phyloP scores from a whole-genome alignment of 352 stramenopile genomes.

The Blastocystis sp. region DNA sequence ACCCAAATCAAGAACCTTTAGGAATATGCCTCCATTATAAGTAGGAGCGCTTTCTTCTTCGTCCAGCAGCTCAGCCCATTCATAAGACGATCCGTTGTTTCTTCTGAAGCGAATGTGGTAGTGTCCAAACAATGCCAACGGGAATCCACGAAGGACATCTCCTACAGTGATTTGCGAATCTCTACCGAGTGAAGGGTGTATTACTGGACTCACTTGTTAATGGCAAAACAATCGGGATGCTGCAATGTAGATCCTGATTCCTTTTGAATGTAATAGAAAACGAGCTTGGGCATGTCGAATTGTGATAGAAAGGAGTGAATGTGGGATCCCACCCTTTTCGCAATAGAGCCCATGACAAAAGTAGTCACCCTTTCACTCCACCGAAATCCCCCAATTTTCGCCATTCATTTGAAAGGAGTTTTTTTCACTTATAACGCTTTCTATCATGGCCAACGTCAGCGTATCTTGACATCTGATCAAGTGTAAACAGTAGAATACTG shows the following conservation, averaged over 20 bases:
- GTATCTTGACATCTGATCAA: neutral
- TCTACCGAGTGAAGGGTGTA: neutral
- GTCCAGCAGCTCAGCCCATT: neutral
- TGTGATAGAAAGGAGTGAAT: too few relatives aligned
- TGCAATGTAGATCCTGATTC: neutral
- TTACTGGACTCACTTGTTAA: neutral
- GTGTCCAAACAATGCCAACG: neutral
- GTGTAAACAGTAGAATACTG: neutral
- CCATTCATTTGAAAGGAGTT: neutral
- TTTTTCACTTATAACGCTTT: neutral
- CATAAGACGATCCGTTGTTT: neutral
- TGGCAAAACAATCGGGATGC: neutral
- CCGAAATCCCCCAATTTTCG: neutral
- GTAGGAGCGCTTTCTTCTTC: conserved; percentile 1
- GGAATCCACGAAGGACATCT: conserved; percentile 4
- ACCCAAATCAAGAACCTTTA: neutral
- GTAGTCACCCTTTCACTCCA: too few relatives aligned
- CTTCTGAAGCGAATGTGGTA: conserved; percentile 14
- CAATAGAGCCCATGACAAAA: too few relatives aligned
- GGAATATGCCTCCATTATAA: conserved; percentile 26
- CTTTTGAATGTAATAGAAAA: conserved; percentile 26
- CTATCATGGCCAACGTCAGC: neutral
- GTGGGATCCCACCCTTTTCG: too few relatives aligned
- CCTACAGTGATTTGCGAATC: conserved; percentile 11
- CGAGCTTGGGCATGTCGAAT: neutral